Base-by-base conservation (phyloP, 2,329 filamentous ascomycete genomes). In the Pleoardoris graminearum region DNA sequence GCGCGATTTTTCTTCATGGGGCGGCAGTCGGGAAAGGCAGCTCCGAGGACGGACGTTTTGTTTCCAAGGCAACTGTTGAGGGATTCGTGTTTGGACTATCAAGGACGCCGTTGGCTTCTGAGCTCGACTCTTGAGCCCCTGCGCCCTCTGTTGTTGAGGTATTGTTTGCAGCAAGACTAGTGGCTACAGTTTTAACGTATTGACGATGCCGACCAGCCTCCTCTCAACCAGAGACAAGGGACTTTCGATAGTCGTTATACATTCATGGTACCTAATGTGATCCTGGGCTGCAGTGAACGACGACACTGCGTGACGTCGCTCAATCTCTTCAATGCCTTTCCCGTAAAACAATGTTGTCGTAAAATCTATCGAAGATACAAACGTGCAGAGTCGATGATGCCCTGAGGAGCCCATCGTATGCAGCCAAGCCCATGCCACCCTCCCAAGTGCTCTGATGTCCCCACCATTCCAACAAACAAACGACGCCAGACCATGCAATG, bases 231-330 rank as follows among this genome's bases (percentile, higher is more conserved):
- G n/a, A n/a, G n/a, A n/a, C n/a, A n/a, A n/a, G n/a, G 29, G 3
- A 32, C 23, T 48, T 3, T 38, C 36, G 35, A 32, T 48, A 48
- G 4, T 41, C 22, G 41, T 48, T 48, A 48, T 48, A 48, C 46
- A 48, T 48, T 48, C 36, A 48, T 30, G 17, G 37, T 32, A 22
- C 14, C 14, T 35, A 36, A 8, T 46, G 14, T 23, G 11, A 27
- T 43, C 14, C 4, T 2, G 16, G 4, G 25, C n/a, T 19, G 27
- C n/a, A 16, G n/a, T 21, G n/a, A 46, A 25, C 12, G 23, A 36
- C 41, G 8, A 33, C 1, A 22, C 19, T 22, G 41, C 11, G 29
- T 14, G 32, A 32, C 11, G 19, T 27, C 17, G 17, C 41, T 23
- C 12, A 8, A 22, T 27, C 29, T 12, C n/a, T 6, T 11, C 5